A percentile compares a stretch with the other conserved stretches of the same genome.
These are phyloP conservation scores for Luvunga scandens DNA, from an alignment of 345 rosid genomes.

Conservation along the genomic window DNA sequence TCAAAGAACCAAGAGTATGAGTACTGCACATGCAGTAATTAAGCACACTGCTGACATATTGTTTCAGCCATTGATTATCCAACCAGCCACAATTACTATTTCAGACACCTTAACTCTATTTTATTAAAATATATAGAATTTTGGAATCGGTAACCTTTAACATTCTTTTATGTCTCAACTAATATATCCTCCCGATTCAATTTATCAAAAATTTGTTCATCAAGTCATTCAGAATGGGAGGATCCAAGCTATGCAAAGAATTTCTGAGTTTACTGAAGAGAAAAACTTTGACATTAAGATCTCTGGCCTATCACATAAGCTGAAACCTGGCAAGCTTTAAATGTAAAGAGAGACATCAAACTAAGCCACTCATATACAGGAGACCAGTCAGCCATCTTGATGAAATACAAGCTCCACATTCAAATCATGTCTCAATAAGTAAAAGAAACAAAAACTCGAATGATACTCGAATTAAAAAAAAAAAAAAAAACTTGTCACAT, in stretches of 20 bases:
- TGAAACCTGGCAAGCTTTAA: background rate
- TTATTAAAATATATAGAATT: background rate
- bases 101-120: background rate
- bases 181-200: background rate
- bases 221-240: background rate
- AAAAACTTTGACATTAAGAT: background rate
- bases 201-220: background rate
- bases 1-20: conserved; percentile 1
- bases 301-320: background rate
- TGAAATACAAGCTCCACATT: conserved; percentile 10
- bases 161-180: background rate
- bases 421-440: background rate
- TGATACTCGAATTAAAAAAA: background rate
- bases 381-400: background rate
- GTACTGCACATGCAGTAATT: background rate
- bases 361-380: background rate
- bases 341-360: background rate
- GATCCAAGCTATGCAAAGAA: background rate
- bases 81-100: background rate
- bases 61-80: background rate
- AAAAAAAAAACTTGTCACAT: background rate
- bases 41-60: background rate
- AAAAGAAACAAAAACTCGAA: background rate
- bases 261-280: background rate
- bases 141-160: background rate